phyloP scores from a whole-genome alignment of 164 flowering plant genomes.

The Macadamia tetraphylla region DNA sequence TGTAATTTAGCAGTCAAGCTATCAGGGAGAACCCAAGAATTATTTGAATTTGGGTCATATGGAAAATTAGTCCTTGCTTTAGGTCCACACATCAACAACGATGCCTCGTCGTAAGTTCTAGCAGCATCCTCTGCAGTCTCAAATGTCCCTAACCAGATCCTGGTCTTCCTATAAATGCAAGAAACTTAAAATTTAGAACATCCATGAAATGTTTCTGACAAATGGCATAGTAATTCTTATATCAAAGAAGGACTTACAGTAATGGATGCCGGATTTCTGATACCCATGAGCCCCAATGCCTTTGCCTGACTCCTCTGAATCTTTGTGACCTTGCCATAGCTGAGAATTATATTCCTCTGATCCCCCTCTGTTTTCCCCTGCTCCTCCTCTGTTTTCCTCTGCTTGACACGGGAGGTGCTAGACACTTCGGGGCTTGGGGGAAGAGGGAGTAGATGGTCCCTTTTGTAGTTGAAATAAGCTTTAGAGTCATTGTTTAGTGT shows the following conservation, averaged over 20 bases:
- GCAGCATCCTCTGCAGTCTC: constrained; percentile 26
- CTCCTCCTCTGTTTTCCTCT: not conserved
- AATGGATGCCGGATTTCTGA: constrained; percentile 26
- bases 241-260: constrained; percentile 9
- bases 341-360: not conserved
- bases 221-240: not conserved
- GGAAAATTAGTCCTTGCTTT: constrained; percentile 20
- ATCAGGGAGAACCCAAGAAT: constrained; percentile 7
- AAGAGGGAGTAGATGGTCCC: not conserved
- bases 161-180: constrained; percentile 16
- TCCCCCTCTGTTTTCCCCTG: not conserved
- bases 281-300: constrained; percentile 28
- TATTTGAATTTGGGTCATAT: constrained; percentile 9
- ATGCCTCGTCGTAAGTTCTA: constrained; percentile 21
- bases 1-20: constrained; percentile 15
- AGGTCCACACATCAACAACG: constrained; percentile 18
- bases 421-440: constrained; percentile 1
- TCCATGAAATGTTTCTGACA: not conserved
- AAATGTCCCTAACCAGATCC: constrained; percentile 24
- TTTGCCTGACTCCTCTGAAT: constrained; percentile 25
- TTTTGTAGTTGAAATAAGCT: constrained; percentile 13
- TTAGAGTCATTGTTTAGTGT: not conserved
- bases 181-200: not conserved
- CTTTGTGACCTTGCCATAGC: constrained; percentile 17
- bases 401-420: not conserved